Base-by-base conservation (phyloP, 306 rosid genomes). In the Rosa rugosa region DNA sequence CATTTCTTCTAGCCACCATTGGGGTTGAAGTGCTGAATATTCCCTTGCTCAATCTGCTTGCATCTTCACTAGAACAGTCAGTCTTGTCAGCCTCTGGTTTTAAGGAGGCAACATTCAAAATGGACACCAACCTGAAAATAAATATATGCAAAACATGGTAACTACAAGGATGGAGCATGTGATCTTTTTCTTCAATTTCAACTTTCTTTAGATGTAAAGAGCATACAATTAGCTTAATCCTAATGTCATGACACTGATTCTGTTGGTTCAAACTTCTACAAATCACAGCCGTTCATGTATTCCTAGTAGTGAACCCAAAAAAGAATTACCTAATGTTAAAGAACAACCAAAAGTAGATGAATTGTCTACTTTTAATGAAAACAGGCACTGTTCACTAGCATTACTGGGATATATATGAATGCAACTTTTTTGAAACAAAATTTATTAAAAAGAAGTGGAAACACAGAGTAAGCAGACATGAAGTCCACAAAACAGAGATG, bases 101-200 rank as follows among this genome's bases (percentile, higher is more conserved):
- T 75, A 92, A 80, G 83, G 99, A 89, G 80, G 97, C 89, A 81
- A 85, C 97, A 84, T 95, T 93, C 91, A 95, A 86, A 86, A 92
- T 85, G 83, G 95, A 91, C 62, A 91, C 95, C 76, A 91, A 95
- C 91, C 98, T 95, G 92, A 86, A 85, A 73, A 71, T 38, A 64
- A 80, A 86, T 70, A 80, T 50, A 64, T 41, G 65, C 23, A 76
- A 34, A 65, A 36, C 6, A 63, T 8, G 69, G 8, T 14, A 31
- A 31, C 13, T 63, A 27, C 36, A 63, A 27, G n/a, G 40, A 31
- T 31, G 42, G 22, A 54, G 11, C 60, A 3, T 20, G 27, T 23
- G 17, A 59, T 27, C 8, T 31, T 62, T 62, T 62, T 27, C 40
- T 63, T 31, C 41, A 5, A 6, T 63, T 31, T 63, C 42, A 63